These are phyloP conservation scores for Aureobasidium mangrovei DNA, from an alignment of 2,329 filamentous ascomycete species.

Conservation along the genomic window DNA sequence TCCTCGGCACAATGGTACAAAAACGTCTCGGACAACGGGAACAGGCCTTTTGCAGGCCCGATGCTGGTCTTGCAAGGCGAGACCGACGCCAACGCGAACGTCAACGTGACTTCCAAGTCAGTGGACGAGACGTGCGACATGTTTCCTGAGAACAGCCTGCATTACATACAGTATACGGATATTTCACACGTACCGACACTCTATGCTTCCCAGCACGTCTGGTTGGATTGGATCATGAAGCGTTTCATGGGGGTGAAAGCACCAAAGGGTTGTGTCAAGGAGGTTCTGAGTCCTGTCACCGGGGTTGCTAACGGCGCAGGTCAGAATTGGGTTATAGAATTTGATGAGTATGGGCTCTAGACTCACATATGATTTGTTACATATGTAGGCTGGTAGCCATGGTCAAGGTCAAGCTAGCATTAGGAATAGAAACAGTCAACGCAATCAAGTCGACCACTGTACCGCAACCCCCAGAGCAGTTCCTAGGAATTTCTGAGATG, in stretches of 20 bases:
- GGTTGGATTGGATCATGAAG: conserved; percentile 26
- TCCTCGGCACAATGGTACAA: conserved; percentile 20
- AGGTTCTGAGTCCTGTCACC: conserved; percentile 15
- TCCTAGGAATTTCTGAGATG: no score
- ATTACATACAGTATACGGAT: conserved; percentile 22
- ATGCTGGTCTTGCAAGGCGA: conserved; percentile 32
- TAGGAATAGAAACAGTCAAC: no score
- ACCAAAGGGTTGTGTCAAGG: conserved; percentile 15
- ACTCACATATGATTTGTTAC: neutral
- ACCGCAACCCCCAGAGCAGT: no score
- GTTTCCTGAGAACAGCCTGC: conserved; percentile 19
- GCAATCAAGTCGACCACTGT: no score
- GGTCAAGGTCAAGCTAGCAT: neutral
- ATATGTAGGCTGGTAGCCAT: neutral
- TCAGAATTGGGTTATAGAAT: conserved; percentile 17
- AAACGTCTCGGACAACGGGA: conserved; percentile 23
- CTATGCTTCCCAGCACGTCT: conserved; percentile 24
- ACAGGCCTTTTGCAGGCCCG: conserved; percentile 28
- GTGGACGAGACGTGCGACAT: conserved; percentile 22
- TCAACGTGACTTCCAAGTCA: conserved; percentile 17
- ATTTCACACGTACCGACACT: conserved; percentile 26
- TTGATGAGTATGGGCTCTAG: conserved; percentile 9
- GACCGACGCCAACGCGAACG: conserved; percentile 19
- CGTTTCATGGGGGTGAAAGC: conserved; percentile 20
- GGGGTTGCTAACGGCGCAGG: conserved; percentile 16